Evolutionary conservation across 768 basidiomycete species (phyloP), one percentile per base, ranked within the genome.

Genomic region (Boletus huronensis): DNA sequence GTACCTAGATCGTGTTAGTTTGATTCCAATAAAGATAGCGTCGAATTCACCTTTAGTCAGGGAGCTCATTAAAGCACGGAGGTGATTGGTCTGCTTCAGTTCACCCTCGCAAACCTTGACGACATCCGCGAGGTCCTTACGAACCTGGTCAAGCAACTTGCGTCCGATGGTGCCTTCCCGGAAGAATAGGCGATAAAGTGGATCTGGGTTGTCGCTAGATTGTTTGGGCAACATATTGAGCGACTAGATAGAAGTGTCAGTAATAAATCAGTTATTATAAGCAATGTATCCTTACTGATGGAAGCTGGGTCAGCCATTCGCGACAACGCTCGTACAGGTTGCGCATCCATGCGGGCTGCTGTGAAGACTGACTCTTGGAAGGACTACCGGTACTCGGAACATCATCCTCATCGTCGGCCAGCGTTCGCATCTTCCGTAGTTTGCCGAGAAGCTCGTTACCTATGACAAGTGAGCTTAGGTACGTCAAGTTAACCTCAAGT

Each of bases 281-380:
- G 5, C 14, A 21, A 48, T 26, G 48, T 16, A 31, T 36, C 67
- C 84, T 64, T 64, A 93, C 94, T 40, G 79, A 71, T 35, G 95
- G 96, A 5, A 98, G 70, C 48, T 82, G 78, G 3, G 73, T 74
- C 47, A 94, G 79, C 93, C 94, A 96, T 66, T 91, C 90, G 38
- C 82, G 78, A 67, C 93, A 91, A 38, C 91, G 85, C 50, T 89
- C 87, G 47, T 87, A 77, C 38, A 98, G 75, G 19, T 81, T 78
- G 31, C 89, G 82, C 96, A 98, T 98, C 96, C 96, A 99, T 2
- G 88, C 90, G 21, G 96, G 95, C 65, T 91, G 89, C 52, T 88
- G 84, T 2, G 85, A 80, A 2, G 82, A 72, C 58, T 84, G 81
- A 19, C 82, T 76, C 65, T 87, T 88, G 21, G 82, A 73, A 23